Percentiles rank a stretch among this genome's conserved stretches.
Conservation (phyloP, 345 rosid genomes). For the Dipteronia sinensis region DNA sequence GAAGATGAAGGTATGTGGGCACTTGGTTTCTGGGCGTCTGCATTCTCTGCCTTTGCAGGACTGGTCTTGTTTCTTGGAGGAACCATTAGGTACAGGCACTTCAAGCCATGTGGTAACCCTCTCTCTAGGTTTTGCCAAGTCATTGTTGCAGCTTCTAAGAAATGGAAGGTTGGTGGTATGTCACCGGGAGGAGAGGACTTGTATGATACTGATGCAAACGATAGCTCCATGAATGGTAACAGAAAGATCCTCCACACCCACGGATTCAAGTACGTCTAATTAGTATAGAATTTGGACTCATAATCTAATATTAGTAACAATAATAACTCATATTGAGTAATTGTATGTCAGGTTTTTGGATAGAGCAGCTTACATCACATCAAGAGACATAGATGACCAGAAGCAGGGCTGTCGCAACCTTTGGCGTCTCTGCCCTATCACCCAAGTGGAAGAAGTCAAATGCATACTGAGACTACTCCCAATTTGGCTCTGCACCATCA, state of each 20-base stretch:
- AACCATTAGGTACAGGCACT: constrained; percentile 74
- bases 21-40: constrained; percentile 88
- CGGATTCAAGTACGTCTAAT: constrained; percentile 75
- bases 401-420: constrained; percentile 51
- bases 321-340: neutral
- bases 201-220: constrained; percentile 44
- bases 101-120: constrained; percentile 90
- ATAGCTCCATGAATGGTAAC: constrained; percentile 43
- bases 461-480: constrained; percentile 91
- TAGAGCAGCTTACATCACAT: constrained; percentile 75
- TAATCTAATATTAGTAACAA: neutral
- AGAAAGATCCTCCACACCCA: constrained; percentile 84
- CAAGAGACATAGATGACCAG: constrained; percentile 66
- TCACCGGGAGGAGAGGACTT: constrained; percentile 48
- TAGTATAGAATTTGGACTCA: neutral
- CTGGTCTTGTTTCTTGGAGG: constrained; percentile 78
- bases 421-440: constrained; percentile 84
- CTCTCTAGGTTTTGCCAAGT: constrained; percentile 85
- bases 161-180: constrained; percentile 48
- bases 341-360: constrained; percentile 72
- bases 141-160: constrained; percentile 72
- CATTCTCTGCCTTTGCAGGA: constrained; percentile 84
- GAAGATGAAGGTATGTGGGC: constrained; percentile 98
- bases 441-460: constrained; percentile 99
- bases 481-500: constrained; percentile 95